Evolutionary conservation across 1,284 basidiomycete genomes (phyloP), one percentile per base, ranked within the genome.

Genomic region (Neonothopanus nambi): DNA sequence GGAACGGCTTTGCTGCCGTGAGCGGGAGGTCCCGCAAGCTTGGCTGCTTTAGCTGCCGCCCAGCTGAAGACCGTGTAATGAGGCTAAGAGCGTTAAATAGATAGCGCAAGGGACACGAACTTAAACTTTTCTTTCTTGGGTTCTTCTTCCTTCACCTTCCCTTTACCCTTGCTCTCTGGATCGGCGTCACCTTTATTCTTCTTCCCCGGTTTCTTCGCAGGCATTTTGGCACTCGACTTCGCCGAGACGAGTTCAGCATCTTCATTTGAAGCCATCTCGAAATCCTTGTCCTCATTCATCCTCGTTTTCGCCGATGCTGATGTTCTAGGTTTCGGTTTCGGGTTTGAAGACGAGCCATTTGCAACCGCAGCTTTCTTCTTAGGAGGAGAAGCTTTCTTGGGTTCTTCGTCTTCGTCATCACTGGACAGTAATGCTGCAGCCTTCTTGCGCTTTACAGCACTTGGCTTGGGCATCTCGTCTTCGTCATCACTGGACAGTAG

Each of bases 1-100:
- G 96, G 97, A 2, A 98, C 82, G 9, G 82, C 72, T 67, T 97
- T 98, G 20, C 87, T 85, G 0, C 93, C 92, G 6, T 84, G 90
- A 5, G 85, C 84, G 1, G 77, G 69, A 0, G 93, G 94, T 0
- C 90, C 90, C 0, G 86, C 82, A 1, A 80, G 70, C 52, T 83
- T 83, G 1, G 87, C 86, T 1, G 84, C 82, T 53, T 80, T 82
- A 26, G 83, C 79, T 0, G 82, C 81, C 37, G 75, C 79, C 82
- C 85, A 89, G 63, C 86, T 88, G 62, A 47, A n/a, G 30, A 17
- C 3, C 24, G 23, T 21, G 13, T 13, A 15, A 21, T 58, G 20
- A 57, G 30, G 13, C n/a, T 9, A 5, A 45, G 5, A 24, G 30
- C n/a, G 24, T 42, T 57, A 20, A 36, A 26, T 20, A 45, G 21